These are phyloP conservation scores for Singerocomus rubriflavus DNA, from an alignment of 1,284 basidiomycete species.

Conservation along the genomic window DNA sequence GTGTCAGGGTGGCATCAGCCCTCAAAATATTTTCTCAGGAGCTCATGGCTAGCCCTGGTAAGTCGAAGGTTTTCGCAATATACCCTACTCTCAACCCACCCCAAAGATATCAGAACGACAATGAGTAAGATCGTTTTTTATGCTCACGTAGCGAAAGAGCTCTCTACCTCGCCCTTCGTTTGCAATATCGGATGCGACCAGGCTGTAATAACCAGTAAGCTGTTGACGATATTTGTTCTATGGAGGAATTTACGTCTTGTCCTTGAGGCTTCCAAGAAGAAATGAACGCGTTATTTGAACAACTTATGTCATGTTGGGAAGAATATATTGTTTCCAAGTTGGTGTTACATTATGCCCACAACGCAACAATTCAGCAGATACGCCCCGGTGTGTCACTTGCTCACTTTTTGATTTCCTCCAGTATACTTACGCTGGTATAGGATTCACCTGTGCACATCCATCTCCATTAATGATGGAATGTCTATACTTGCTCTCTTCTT, in stretches of 20 bases:
- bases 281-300: conserved; percentile 39
- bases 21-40: conserved; percentile 37
- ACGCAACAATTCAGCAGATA: conserved; percentile 6
- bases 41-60: conserved; percentile 36
- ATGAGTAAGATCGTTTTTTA: conserved; percentile 39
- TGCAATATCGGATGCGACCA: conserved; percentile 42
- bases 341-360: conserved; percentile 28
- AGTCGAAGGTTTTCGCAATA: conserved; percentile 6
- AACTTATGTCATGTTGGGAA: conserved; percentile 51
- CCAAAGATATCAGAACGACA: conserved; percentile 21
- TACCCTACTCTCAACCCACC: conserved; percentile 4
- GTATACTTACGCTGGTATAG: conserved; percentile 21
- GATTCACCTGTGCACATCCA: conserved; percentile 35
- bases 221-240: conserved; percentile 1
- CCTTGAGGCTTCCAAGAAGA: conserved; percentile 44
- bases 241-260: conserved; percentile 3
- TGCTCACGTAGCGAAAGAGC: conserved; percentile 42
- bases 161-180: conserved; percentile 42
- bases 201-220: conserved; percentile 38
- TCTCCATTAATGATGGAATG: conserved; percentile 54
- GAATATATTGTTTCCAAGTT: conserved; percentile 37
- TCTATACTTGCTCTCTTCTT: conserved; percentile 51
- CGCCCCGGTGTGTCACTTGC: conserved; percentile 13
- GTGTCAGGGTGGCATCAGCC: conserved; percentile 38
- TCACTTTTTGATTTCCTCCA: not conserved